These are phyloP conservation scores for Rhizophagus sp. DNA, from an alignment of 192 early-diverging fungal species.

Conservation along the genomic window DNA sequence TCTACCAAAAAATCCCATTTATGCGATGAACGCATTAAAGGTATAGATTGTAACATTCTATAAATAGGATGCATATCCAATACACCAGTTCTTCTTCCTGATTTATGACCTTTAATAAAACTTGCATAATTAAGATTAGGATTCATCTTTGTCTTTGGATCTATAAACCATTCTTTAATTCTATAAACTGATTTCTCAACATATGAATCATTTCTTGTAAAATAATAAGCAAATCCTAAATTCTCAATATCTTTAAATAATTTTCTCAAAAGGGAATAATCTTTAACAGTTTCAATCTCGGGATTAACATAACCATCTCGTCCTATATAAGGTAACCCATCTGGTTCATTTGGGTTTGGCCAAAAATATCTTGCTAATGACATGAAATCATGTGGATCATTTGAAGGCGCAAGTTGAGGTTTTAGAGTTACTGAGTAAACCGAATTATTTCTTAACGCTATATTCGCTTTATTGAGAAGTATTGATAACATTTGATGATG, in stretches of 20 bases:
- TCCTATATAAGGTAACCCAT: slow-evolving; percentile 51
- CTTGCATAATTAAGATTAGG: slow-evolving; percentile 59
- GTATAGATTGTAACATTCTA: slow-evolving; percentile 42
- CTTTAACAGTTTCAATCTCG: slow-evolving; percentile 47
- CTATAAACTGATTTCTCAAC: slow-evolving; percentile 39
- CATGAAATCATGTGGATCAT: slow-evolving; percentile 56
- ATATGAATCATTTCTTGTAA: slow-evolving; percentile 48
- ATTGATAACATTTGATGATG: slow-evolving; percentile 3
- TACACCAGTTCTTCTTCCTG: slow-evolving; percentile 42
- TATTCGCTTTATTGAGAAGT: slow-evolving; percentile 21
- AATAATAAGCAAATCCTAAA: slow-evolving; percentile 57
- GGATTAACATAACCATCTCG: slow-evolving; percentile 55
- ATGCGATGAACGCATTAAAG: slow-evolving; percentile 37
- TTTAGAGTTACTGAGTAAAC: slow-evolving; percentile 58
- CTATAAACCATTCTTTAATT: slow-evolving; percentile 57
- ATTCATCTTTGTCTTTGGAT: slow-evolving; percentile 60
- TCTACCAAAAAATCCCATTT: slow-evolving; percentile 36
- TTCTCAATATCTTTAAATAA: slow-evolving; percentile 47
- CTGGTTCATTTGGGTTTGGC: slow-evolving; percentile 41
- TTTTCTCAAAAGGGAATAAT: slow-evolving; percentile 41
- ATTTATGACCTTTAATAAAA: slow-evolving; percentile 44
- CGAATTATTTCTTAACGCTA: slow-evolving; percentile 33
- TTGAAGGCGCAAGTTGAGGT: slow-evolving; percentile 45
- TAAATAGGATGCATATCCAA: slow-evolving; percentile 48
- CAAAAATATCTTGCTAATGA: slow-evolving; percentile 62